phyloP scores from a whole-genome alignment of 768 basidiomycete genomes.

The Hemileccinum impolitum region DNA sequence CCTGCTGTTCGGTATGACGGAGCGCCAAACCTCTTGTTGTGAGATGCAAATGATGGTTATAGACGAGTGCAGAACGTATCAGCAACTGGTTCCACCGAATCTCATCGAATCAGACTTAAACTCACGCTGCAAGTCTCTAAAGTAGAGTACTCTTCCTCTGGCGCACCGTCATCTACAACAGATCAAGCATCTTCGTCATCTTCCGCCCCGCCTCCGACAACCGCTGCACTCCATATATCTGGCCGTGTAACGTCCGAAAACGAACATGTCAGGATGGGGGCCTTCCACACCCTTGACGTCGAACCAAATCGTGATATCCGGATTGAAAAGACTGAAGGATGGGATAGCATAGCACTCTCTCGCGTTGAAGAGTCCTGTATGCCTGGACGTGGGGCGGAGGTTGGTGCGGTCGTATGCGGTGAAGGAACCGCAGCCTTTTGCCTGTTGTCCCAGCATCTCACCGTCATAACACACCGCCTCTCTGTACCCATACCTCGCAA shows the following conservation, averaged over 20 bases:
- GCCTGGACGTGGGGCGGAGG: constrained; percentile 94
- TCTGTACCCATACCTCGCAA: constrained; percentile 90
- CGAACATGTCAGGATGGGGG: constrained; percentile 84
- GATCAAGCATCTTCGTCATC: constrained; percentile 34
- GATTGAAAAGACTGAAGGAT: constrained; percentile 82
- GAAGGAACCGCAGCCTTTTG: constrained; percentile 96
- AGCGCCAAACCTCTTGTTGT: neutral
- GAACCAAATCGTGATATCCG: constrained; percentile 89
- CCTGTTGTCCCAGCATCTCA: constrained; percentile 95
- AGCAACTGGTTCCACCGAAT: constrained; percentile 90
- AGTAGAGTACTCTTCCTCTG: constrained; percentile 77
- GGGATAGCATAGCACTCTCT: constrained; percentile 86
- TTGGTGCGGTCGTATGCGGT: constrained; percentile 93
- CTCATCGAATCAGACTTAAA: constrained; percentile 79
- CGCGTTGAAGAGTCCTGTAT: constrained; percentile 85
- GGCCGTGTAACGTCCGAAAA: constrained; percentile 88
- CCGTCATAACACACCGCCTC: constrained; percentile 85
- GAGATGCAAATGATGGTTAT: constrained; percentile 9
- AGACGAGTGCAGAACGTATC: constrained; percentile 89
- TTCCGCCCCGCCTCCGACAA: constrained; percentile 33
- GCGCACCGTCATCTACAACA: constrained; percentile 46
- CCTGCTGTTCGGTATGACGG: constrained; percentile 69
- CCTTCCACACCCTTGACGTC: constrained; percentile 92
- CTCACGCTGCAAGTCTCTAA: constrained; percentile 81
- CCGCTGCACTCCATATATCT: constrained; percentile 76